phyloP scores from a whole-genome alignment of 2,329 filamentous ascomycete species.

The Aspergillus sp. region DNA sequence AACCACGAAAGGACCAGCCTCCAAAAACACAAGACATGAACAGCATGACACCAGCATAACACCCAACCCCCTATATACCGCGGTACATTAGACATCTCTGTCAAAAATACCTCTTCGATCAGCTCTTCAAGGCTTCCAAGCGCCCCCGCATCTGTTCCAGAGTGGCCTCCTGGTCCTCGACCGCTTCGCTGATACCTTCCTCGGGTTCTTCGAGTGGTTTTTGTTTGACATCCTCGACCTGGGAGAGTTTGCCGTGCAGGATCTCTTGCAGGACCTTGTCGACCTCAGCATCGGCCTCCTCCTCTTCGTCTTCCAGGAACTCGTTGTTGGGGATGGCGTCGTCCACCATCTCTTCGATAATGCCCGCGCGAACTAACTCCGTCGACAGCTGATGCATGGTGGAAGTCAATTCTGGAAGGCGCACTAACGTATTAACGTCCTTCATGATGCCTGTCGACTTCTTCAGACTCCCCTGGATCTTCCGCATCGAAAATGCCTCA shows the following conservation, averaged over 20 bases:
- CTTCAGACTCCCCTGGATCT: constrained; percentile 89
- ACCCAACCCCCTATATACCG: constrained; percentile 15
- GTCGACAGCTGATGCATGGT: constrained; percentile 86
- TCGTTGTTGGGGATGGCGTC: constrained; percentile 77
- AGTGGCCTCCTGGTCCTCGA: constrained; percentile 84
- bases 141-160: constrained; percentile 92
- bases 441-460: constrained; percentile 92
- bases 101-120: constrained; percentile 20
- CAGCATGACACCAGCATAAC: not conserved
- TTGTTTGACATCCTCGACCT: constrained; percentile 59
- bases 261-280: constrained; percentile 92
- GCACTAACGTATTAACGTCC: constrained; percentile 83
- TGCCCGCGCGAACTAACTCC: constrained; percentile 89
- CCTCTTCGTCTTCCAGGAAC: constrained; percentile 66
- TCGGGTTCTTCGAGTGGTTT: constrained; percentile 51
- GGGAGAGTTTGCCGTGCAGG: constrained; percentile 74
- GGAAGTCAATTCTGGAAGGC: constrained; percentile 77
- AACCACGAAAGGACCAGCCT: constrained; percentile 21
- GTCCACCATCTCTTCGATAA: constrained; percentile 96
- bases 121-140: constrained; percentile 88
- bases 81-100: not conserved
- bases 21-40: constrained; percentile 13
- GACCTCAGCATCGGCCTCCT: constrained; percentile 79
- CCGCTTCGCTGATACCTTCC: constrained; percentile 63
- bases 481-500: constrained; percentile 90